Base-by-base conservation (phyloP, 164 flowering plant species). In the Hamamelis virginiana region DNA sequence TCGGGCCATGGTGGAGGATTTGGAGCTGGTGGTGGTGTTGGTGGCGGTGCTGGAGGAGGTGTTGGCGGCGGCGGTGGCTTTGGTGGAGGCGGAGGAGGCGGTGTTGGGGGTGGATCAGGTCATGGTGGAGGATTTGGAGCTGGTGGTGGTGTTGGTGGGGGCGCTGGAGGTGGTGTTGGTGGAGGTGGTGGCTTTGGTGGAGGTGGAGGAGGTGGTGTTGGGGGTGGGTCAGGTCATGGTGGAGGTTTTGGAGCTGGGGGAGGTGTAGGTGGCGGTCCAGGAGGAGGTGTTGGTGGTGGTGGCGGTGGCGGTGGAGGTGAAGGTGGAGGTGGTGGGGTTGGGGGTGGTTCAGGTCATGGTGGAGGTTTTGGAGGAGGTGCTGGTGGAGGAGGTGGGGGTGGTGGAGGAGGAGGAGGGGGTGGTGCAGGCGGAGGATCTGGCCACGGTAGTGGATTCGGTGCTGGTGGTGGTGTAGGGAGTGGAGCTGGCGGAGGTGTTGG, bases 61-160 rank as follows among this genome's bases (percentile, higher is more conserved):
- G 62, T 50, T 41, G 70, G 66, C 33, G 63, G 64, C 47, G 78
- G 82, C 1, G 74, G 76, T 9, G 79, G 81, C 14, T 16, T 10
- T 43, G 74, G 64, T 43, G 46, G 64, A 56, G 61, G 69, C 10
- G 59, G 68, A 9, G 74, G 75, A 6, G 73, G 79, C 22, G 83
- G 80, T 0, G 56, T 62, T 41, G 81, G 83, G 23, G 76, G 73
- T 25, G 81, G 78, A 10, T 76, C 75, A 1, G 77, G 79, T 16
- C 63, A 73, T 13, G 73, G 73, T 8, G 79, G n/a, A n/a, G n/a
- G n/a, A n/a, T n/a, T n/a, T n/a, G n/a, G 78, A 10, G 78, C 75
- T 4, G 77, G 79, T 16, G 66, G 76, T 13, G 73, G 73, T 8
- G 79, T 67, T 22, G 79, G 82, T 0, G 77, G 79, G 1, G 73